phyloP scores from a whole-genome alignment of 1,284 basidiomycete genomes.

The Tylopilus sp. region DNA sequence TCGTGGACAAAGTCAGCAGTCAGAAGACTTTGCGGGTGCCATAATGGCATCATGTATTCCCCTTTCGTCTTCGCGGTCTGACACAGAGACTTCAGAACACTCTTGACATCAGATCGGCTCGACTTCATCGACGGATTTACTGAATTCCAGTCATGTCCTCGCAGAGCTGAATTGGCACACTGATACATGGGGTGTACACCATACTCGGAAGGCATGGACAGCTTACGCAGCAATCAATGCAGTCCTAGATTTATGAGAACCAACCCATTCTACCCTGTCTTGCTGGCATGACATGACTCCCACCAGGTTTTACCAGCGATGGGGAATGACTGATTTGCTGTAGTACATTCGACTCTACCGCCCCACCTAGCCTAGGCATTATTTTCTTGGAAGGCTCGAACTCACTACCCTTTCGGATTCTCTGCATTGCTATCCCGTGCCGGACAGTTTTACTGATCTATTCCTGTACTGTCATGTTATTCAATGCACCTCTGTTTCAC shows the following conservation, averaged over 20 bases:
- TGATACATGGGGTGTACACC: slow-evolving; percentile 13
- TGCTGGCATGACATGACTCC: slow-evolving; percentile 11
- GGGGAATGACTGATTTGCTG: slow-evolving; percentile 8
- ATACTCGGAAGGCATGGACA: slow-evolving; percentile 18
- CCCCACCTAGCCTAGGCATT: not conserved
- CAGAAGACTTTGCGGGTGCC: slow-evolving; percentile 13
- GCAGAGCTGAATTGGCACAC: slow-evolving; percentile 14
- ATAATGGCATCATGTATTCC: slow-evolving; percentile 21
- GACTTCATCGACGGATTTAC: slow-evolving; percentile 36
- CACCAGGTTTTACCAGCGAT: slow-evolving; percentile 4
- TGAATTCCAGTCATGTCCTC: slow-evolving; percentile 23
- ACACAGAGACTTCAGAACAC: slow-evolving; percentile 23
- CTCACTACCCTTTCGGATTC: not conserved
- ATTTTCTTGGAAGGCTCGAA: not conserved
- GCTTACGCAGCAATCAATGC: slow-evolving; percentile 12
- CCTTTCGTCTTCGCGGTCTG: slow-evolving; percentile 30
- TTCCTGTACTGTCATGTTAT: slow-evolving; percentile 6
- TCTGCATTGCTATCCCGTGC: not conserved
- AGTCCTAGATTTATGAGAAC: slow-evolving; percentile 26
- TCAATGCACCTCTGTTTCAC: not conserved
- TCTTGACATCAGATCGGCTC: slow-evolving; percentile 37
- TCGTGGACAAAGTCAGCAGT: slow-evolving; percentile 7
- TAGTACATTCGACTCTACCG: slow-evolving; percentile 11
- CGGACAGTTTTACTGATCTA: not conserved
- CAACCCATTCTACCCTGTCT: slow-evolving; percentile 16